Conservation (phyloP, 352 stramenopile genomes). For the Globisporangium perplexum region DNA sequence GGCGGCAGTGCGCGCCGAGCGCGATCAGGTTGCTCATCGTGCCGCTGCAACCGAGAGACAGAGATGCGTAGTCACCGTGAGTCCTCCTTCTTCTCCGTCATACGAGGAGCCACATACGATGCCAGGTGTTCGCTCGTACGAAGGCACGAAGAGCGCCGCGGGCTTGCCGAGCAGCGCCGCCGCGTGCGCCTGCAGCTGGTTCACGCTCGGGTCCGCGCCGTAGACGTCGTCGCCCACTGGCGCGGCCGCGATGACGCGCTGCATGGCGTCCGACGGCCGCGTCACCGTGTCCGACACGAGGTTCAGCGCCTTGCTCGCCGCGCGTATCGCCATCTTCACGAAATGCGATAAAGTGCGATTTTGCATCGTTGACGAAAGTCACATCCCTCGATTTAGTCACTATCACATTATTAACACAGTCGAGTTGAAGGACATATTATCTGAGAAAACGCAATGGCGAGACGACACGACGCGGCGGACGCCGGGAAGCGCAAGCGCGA, state of each 20-base stretch:
- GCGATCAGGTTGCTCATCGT: conserved; percentile 98
- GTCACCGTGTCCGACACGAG: conserved; percentile 98
- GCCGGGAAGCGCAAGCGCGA: conserved; percentile 28
- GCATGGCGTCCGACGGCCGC: conserved; percentile 88
- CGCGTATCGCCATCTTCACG: conserved; percentile 13
- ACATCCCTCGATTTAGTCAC: background rate
- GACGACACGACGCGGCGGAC: conserved; percentile 2
- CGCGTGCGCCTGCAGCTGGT: conserved; percentile 87
- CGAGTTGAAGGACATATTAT: background rate
- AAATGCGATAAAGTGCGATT: background rate
- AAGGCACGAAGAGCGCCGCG: conserved; percentile 94
- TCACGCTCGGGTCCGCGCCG: conserved; percentile 91
- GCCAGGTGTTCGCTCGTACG: conserved; percentile 26
- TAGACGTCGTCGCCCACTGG: conserved; percentile 76
- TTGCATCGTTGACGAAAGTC: too few relatives aligned
- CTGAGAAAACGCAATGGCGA: background rate
- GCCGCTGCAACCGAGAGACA: conserved; percentile 36
- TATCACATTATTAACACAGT: background rate
- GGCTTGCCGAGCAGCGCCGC: conserved; percentile 94
- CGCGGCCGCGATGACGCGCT: conserved; percentile 81
- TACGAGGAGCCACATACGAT: too few relatives aligned
- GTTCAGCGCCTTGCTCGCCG: conserved; percentile 61
- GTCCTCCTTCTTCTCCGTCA: too few relatives aligned
- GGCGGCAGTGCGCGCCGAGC: conserved; percentile 91
- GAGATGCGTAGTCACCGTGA: too few relatives aligned